Evolutionary conservation across 2,329 filamentous ascomycete species (phyloP).

Genomic region (Penicillium sp.): DNA sequence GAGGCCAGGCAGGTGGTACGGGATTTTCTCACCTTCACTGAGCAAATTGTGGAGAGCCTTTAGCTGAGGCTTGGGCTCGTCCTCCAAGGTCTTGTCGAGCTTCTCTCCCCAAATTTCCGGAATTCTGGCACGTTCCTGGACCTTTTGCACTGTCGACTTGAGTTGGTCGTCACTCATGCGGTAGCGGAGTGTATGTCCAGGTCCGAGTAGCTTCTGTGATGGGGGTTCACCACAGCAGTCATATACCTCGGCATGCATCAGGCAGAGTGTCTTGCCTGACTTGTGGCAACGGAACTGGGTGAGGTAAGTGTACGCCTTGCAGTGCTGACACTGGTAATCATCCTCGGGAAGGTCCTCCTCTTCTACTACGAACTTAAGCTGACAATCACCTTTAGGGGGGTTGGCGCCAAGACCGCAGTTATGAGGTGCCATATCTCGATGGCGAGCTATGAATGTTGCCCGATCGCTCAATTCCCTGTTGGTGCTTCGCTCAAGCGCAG

Average conservation of each 20-base stretch:
- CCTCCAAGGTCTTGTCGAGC: slow-evolving; percentile 80
- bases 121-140: slow-evolving; percentile 82
- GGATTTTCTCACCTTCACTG: slow-evolving; percentile 94
- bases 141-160: slow-evolving; percentile 70
- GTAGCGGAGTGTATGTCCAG: slow-evolving; percentile 76
- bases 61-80: slow-evolving; percentile 81
- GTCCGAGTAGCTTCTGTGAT: slow-evolving; percentile 69
- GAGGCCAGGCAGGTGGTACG: slow-evolving; percentile 83
- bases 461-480: slow-evolving; percentile 74
- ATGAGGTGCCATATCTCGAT: slow-evolving; percentile 63
- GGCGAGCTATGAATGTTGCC: slow-evolving; percentile 69
- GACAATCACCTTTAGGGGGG: slow-evolving; percentile 56
- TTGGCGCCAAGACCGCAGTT: slow-evolving; percentile 60
- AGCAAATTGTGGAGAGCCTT: slow-evolving; percentile 84
- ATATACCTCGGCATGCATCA: slow-evolving; percentile 78
- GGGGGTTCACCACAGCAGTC: slow-evolving; percentile 78
- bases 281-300: slow-evolving; percentile 87
- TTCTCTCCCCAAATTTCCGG: slow-evolving; percentile 92
- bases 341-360: slow-evolving; percentile 84
- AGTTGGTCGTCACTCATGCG: slow-evolving; percentile 78
- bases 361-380: slow-evolving; percentile 68
- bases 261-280: slow-evolving; percentile 80
- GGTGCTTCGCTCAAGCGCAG: slow-evolving; percentile 79
- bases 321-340: slow-evolving; percentile 88
- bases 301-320: slow-evolving; percentile 89